Percentiles rank a stretch among this genome's conserved stretches.
Evolutionary conservation across 768 basidiomycete species (phyloP).

Genomic region (Tubosaeta sp.): DNA sequence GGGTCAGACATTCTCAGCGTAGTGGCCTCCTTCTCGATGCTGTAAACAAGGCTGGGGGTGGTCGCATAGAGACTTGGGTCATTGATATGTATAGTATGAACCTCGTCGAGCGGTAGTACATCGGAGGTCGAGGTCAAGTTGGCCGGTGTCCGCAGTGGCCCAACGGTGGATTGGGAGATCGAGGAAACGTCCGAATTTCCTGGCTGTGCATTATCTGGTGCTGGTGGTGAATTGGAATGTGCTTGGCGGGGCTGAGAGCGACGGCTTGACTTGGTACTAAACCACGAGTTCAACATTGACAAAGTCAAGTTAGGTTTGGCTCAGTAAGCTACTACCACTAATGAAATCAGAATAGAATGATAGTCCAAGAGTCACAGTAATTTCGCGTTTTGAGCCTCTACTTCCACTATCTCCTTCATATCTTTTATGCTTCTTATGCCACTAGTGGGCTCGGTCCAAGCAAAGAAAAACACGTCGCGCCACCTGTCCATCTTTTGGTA

Average conservation of each 20-base stretch:
- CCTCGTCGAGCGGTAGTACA: conserved; percentile 20
- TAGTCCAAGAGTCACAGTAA: too few species aligned
- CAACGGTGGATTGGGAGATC: conserved; percentile 18
- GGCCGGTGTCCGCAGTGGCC: conserved; percentile 4
- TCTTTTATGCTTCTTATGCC: too few species aligned
- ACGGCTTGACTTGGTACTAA: conserved; percentile 28
- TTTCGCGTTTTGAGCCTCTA: too few species aligned
- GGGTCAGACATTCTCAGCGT: conserved; percentile 9
- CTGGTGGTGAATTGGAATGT: neutral
- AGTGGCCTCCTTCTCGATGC: conserved; percentile 7
- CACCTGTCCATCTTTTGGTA: too few species aligned
- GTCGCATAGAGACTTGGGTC: conserved; percentile 22
- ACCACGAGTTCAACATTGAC: conserved; percentile 29
- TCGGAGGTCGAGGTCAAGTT: conserved; percentile 18
- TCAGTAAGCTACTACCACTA: too few species aligned
- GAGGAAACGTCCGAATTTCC: conserved; percentile 12
- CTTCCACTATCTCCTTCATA: too few species aligned
- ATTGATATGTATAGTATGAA: conserved; percentile 19
- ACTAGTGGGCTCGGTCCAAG: too few species aligned
- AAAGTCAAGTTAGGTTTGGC: conserved; percentile 2
- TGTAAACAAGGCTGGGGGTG: conserved; percentile 16
- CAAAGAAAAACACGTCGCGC: too few species aligned
- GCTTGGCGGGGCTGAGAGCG: conserved; percentile 11
- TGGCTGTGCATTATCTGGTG: neutral
- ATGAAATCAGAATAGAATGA: too few species aligned